Conservation (phyloP, 2,329 filamentous ascomycete species). For the Bipolaris oryzae region DNA sequence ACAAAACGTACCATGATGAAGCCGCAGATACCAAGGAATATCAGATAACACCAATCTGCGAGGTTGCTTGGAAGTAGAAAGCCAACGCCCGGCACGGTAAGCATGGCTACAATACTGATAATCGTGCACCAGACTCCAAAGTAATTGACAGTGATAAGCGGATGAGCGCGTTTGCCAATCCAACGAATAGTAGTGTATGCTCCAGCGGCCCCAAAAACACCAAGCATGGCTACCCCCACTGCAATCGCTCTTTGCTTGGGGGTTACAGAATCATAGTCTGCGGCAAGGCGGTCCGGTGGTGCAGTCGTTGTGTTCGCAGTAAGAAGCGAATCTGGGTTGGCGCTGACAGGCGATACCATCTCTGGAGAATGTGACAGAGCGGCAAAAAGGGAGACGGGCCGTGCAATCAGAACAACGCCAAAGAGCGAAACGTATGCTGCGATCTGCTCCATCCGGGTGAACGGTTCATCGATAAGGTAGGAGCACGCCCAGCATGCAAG, state of each 20-base stretch:
- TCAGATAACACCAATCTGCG: conserved; percentile 69
- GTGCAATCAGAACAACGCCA: conserved; percentile 83
- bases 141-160: conserved; percentile 82
- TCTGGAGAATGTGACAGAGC: conserved; percentile 31
- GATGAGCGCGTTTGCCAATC: conserved; percentile 78
- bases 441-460: conserved; percentile 76
- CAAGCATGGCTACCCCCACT: conserved; percentile 73
- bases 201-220: conserved; percentile 69
- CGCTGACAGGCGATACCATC: conserved; percentile 40
- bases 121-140: conserved; percentile 74
- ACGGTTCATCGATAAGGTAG: conserved; percentile 75
- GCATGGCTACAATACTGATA: conserved; percentile 67
- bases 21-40: conserved; percentile 73
- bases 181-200: conserved; percentile 77
- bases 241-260: conserved; percentile 71
- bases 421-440: conserved; percentile 75
- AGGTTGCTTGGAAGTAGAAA: conserved; percentile 61
- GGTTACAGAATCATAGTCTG: conserved; percentile 56
- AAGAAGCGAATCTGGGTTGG: conserved; percentile 37
- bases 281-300: conserved; percentile 31
- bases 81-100: conserved; percentile 60
- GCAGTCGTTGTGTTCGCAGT: conserved; percentile 33
- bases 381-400: conserved; percentile 66
- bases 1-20: conserved; percentile 67
- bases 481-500: conserved; percentile 82